Percentiles rank a stretch among this genome's conserved stretches.
phyloP scores from a whole-genome alignment of 352 stramenopile species.

The Phytophthora pisi region DNA sequence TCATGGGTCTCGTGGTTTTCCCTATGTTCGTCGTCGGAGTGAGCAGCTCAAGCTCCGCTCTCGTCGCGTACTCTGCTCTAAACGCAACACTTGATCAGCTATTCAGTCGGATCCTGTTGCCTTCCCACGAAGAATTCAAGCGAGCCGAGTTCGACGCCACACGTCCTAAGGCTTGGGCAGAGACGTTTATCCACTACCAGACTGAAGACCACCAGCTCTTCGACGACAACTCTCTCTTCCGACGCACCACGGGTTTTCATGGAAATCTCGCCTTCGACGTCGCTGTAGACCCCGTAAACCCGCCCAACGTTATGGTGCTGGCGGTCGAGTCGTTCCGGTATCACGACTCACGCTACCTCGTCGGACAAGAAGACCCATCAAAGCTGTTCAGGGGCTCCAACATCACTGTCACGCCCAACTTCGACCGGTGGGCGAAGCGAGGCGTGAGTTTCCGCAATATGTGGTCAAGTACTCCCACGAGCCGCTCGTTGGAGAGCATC shows the following conservation, averaged over 20 bases:
- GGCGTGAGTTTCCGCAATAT: slow-evolving; percentile 51
- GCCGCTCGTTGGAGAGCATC: slow-evolving; percentile 50
- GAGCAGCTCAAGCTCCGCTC: slow-evolving; percentile 5
- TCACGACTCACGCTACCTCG: slow-evolving; percentile 49
- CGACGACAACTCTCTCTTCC: not conserved
- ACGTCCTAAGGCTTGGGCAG: not conserved
- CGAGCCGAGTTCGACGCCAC: not conserved
- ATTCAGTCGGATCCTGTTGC: not conserved
- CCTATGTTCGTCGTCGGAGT: slow-evolving; percentile 16
- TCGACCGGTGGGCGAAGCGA: slow-evolving; percentile 48
- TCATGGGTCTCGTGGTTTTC: slow-evolving; percentile 8
- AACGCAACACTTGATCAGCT: slow-evolving; percentile 36
- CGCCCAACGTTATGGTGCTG: slow-evolving; percentile 49
- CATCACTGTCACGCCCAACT: slow-evolving; percentile 39
- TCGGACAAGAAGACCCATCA: slow-evolving; percentile 33
- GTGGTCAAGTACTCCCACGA: slow-evolving; percentile 57
- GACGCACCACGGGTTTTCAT: not conserved
- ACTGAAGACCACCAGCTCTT: not conserved
- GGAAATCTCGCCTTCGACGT: not conserved
- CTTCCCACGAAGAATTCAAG: not conserved
- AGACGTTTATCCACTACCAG: not conserved
- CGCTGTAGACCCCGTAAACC: slow-evolving; percentile 7
- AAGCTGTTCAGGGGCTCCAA: slow-evolving; percentile 33
- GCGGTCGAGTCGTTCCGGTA: slow-evolving; percentile 53
- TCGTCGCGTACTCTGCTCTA: slow-evolving; percentile 29